Base-by-base conservation (phyloP, 202 grass and related monocot species). In the Schoenoplectus triqueter region DNA sequence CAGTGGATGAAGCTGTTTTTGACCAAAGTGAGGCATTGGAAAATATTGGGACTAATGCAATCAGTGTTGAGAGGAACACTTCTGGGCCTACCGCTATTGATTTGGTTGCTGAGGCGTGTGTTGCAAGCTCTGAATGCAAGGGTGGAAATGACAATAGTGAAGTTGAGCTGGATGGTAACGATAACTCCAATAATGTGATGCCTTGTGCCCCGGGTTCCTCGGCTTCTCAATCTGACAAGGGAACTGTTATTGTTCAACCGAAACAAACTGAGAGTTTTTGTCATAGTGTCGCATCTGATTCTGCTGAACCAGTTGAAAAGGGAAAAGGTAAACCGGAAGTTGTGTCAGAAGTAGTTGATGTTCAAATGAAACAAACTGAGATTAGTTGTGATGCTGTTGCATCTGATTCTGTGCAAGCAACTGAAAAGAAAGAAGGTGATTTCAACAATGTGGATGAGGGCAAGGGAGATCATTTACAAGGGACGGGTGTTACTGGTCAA, bases 401-500 rank as follows among this genome's bases (percentile, higher is more conserved):
- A 54, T 54, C 49, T 39, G 49, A 31, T 51, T 17, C 19, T 2
- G 8, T 21, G 20, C 18, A 75, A 54, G 31, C 49, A 75, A 14
- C 49, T 39, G 49, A 55, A 54, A 31, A 76, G 19, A 21, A 1
- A 56, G 56, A 56, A 55, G 50, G 21, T 40, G 62, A 65, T 81
- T 9, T 62, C 52, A 63, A 8, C 22, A 50, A 31, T 45, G 56
- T 81, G 44, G 17, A 81, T 44, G 39, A 81, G 78, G 17, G 22
- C 47, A 78, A 78, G 21, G 55, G 19, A 46, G 55, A 64, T 18
- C 56, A 7, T 45, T 64, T 81, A 81, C 78, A 81, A 10, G 78
- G 64, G 78, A 47, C 15, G 0, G 15, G 40, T 49, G 78, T 48
- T 56, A 7, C 9, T 66, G 20, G 48, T 51, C 63, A 55, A 68